Conservation (phyloP, 257 asterid species). For the Eucommia ulmoides region DNA sequence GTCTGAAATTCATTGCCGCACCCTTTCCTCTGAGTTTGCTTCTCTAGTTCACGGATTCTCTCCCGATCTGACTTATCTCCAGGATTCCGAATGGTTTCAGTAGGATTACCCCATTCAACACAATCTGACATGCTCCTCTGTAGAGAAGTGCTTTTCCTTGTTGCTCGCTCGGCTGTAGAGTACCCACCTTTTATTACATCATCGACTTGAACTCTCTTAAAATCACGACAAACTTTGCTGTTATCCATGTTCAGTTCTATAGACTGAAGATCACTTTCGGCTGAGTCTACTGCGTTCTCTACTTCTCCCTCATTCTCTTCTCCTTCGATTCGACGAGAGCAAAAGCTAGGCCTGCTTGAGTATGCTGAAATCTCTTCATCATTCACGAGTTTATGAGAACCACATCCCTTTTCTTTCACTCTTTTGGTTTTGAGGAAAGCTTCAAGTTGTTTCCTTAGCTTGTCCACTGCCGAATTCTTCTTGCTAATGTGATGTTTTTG, state of each 20-base stretch:
- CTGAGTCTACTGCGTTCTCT: not conserved
- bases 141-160: slow-evolving; percentile 33
- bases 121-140: slow-evolving; percentile 62
- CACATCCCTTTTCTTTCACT: not conserved
- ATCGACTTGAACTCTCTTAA: slow-evolving; percentile 19
- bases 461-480: not conserved
- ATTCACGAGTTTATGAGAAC: not conserved
- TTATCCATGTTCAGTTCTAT: not conserved
- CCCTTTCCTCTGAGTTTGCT: slow-evolving; percentile 40
- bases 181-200: slow-evolving; percentile 33
- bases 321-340: not conserved
- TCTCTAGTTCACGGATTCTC: slow-evolving; percentile 27
- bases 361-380: not conserved
- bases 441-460: not conserved
- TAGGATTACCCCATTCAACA: slow-evolving; percentile 37
- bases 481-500: slow-evolving; percentile 13
- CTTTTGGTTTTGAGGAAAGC: not conserved
- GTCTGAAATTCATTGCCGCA: slow-evolving; percentile 35
- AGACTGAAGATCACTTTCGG: slow-evolving; percentile 1
- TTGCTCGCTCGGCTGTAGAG: slow-evolving; percentile 30
- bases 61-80: slow-evolving; percentile 26
- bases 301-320: not conserved
- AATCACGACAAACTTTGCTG: slow-evolving; percentile 9
- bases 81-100: slow-evolving; percentile 15
- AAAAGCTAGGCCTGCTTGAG: not conserved